Percentiles rank a stretch among this genome's conserved stretches.
These are phyloP conservation scores for Elaphomyces granulatus DNA, from an alignment of 495 filamentous ascomycete species.

Conservation along the genomic window DNA sequence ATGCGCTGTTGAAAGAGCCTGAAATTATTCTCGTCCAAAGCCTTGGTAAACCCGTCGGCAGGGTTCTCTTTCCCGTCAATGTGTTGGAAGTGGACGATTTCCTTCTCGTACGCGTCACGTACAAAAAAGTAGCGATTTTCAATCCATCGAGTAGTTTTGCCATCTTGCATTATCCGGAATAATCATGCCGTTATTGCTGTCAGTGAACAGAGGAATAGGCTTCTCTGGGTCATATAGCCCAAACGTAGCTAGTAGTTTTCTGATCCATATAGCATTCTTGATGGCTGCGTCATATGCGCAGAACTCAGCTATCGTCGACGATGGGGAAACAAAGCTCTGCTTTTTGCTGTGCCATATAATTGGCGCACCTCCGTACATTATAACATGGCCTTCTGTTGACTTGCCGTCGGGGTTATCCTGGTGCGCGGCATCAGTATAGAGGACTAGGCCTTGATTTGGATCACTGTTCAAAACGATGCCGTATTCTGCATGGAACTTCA, in stretches of 20 bases:
- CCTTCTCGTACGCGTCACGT: background rate
- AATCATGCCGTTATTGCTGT: background rate
- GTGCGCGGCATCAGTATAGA: slow-evolving; percentile 2
- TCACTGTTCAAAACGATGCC: background rate
- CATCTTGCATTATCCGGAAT: background rate
- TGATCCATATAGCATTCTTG: background rate
- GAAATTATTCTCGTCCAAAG: too few relatives aligned
- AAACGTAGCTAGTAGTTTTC: background rate
- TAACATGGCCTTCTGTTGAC: background rate
- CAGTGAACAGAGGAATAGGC: background rate
- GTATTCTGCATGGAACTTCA: background rate
- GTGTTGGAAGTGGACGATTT: background rate
- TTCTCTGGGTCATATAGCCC: background rate
- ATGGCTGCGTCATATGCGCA: background rate
- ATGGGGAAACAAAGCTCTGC: background rate
- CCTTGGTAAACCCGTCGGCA: background rate
- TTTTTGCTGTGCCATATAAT: slow-evolving; percentile 1
- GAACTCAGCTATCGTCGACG: background rate
- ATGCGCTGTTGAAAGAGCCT: too few relatives aligned
- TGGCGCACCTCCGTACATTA: background rate
- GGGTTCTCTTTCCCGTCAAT: background rate
- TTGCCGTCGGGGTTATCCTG: slow-evolving; percentile 2
- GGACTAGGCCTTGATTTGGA: background rate
- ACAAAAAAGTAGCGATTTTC: background rate
- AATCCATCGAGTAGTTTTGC: background rate